phyloP scores from a whole-genome alignment of 257 asterid genomes.

The Verbena officinalis region DNA sequence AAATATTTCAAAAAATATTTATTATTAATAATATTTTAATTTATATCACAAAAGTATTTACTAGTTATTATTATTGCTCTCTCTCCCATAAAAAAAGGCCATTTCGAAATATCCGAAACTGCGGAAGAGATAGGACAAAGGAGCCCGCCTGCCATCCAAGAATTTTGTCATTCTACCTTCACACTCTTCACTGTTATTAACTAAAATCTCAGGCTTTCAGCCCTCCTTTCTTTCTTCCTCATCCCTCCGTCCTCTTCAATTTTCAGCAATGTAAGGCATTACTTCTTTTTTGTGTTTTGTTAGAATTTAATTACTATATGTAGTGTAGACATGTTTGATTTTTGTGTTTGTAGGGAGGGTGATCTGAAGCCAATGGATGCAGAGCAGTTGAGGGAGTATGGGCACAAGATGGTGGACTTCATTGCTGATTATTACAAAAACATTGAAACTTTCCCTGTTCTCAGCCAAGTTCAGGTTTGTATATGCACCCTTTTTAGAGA shows the following conservation, averaged over 20 bases:
- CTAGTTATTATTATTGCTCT: neutral
- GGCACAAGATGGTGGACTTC: conserved; percentile 94
- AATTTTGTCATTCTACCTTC: neutral
- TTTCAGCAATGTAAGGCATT: conserved; percentile 27
- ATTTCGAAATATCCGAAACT: neutral
- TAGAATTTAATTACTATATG: neutral
- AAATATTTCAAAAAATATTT: too few species aligned
- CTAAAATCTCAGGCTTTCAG: neutral
- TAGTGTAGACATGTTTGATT: neutral
- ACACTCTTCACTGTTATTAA: neutral
- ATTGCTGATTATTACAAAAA: conserved; percentile 91
- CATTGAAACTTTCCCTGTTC: conserved; percentile 81
- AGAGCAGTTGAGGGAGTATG: conserved; percentile 82
- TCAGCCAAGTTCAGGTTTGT: conserved; percentile 92
- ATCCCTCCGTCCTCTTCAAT: neutral
- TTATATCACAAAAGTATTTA: too few species aligned
- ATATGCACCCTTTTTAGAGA: neutral
- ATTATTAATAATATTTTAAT: too few species aligned
- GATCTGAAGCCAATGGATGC: conserved; percentile 87
- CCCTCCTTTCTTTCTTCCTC: neutral
- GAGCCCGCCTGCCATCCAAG: conserved; percentile 8
- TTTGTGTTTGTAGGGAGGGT: conserved; percentile 54
- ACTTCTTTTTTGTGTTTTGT: conserved; percentile 7
- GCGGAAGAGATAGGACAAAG: neutral
- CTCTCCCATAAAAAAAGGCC: neutral